Evolutionary conservation across 2,329 filamentous ascomycete genomes (phyloP).

Genomic region (Fusarium sp.): DNA sequence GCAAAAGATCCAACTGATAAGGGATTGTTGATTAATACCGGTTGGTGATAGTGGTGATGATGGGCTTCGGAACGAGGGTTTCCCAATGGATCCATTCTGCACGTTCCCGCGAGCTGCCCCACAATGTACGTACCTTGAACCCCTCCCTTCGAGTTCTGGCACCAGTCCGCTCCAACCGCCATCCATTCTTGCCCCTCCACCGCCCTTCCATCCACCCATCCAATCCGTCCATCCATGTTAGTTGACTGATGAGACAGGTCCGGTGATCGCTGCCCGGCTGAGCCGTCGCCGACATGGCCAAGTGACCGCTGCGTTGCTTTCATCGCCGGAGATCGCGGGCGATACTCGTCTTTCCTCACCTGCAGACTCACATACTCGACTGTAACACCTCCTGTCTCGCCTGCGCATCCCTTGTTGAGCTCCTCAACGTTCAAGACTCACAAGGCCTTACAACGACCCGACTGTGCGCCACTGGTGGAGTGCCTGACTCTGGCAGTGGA

Average conservation of each 20-base stretch:
- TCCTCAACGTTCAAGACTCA: not conserved
- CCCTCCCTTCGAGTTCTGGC: constrained; percentile 21
- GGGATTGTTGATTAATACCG: not conserved
- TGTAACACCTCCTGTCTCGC: not conserved
- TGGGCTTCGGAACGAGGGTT: not conserved
- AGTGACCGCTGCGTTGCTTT: constrained; percentile 29
- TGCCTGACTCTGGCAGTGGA: constrained; percentile 12
- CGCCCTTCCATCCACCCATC: constrained; percentile 10
- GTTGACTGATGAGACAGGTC: constrained; percentile 32
- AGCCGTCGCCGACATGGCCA: constrained; percentile 33
- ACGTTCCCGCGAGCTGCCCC: not conserved
- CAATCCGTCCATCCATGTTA: constrained; percentile 10
- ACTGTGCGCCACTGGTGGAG: constrained; percentile 31
- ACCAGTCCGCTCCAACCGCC: constrained; percentile 13
- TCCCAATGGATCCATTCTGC: too few species aligned
- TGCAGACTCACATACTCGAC: not conserved
- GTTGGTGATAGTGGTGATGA: not conserved
- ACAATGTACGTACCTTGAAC: constrained; percentile 25
- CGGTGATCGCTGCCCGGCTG: constrained; percentile 42
- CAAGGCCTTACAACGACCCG: not conserved
- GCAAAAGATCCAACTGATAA: not conserved
- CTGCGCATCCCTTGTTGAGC: not conserved
- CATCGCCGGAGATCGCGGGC: constrained; percentile 9
- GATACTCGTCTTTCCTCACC: not conserved
- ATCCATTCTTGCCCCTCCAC: constrained; percentile 35